A percentile compares a stretch with the other conserved stretches of the same genome.
phyloP scores from a whole-genome alignment of 805 yeast genomes.

The Candida chauliodis region DNA sequence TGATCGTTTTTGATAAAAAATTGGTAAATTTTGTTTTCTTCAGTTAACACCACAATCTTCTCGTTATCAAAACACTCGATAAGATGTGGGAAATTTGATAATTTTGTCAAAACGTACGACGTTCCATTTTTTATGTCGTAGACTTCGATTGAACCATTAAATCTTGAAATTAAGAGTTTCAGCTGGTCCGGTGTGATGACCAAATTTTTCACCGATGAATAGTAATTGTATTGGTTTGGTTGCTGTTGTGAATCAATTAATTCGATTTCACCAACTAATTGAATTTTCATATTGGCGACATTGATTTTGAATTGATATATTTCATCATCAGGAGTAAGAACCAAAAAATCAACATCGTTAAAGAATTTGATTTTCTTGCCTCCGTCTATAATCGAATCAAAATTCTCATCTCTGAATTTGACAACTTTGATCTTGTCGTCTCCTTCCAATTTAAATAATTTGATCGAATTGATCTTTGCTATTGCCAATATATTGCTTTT shows the following conservation, averaged over 20 bases:
- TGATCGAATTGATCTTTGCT: conserved; percentile 63
- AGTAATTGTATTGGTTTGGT: conserved; percentile 34
- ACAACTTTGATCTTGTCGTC: conserved; percentile 41
- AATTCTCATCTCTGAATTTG: conserved; percentile 47
- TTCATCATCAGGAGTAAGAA: conserved; percentile 63
- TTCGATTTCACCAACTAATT: conserved; percentile 44
- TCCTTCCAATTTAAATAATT: conserved; percentile 60
- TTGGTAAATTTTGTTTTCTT: conserved; percentile 74
- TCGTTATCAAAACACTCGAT: conserved; percentile 49
- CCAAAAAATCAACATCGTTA: conserved; percentile 42
- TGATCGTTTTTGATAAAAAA: conserved; percentile 39
- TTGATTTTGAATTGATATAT: conserved; percentile 39
- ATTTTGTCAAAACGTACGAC: conserved; percentile 49
- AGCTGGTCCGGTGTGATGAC: conserved; percentile 44
- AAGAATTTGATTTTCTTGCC: conserved; percentile 52
- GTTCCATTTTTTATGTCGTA: conserved; percentile 22
- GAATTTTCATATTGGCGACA: conserved; percentile 28
- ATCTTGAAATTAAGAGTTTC: conserved; percentile 55
- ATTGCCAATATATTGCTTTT: conserved; percentile 69
- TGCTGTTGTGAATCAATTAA: conserved; percentile 17
- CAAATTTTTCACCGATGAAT: conserved; percentile 46
- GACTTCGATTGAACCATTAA: conserved; percentile 63
- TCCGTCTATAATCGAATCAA: conserved; percentile 46
- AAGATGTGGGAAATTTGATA: conserved; percentile 59
- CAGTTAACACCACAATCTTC: conserved; percentile 61